Conservation (phyloP, 805 yeast genomes). For the Candida odintsovae region DNA sequence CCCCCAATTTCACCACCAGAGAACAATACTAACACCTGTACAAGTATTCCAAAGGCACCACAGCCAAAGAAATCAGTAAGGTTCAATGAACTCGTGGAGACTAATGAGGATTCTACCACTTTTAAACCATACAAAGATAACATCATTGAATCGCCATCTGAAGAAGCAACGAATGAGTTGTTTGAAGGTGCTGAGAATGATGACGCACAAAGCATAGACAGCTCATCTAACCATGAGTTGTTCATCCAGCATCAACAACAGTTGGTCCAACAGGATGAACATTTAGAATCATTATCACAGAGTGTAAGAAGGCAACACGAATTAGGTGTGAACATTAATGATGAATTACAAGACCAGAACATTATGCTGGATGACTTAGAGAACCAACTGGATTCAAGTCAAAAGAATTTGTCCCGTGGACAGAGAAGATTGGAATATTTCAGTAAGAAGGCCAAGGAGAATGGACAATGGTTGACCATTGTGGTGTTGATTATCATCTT, state of each 20-base stretch:
- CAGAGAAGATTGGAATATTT: conserved; percentile 33
- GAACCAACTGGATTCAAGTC: conserved; percentile 37
- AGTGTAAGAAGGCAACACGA: conserved; percentile 40
- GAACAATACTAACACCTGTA: neutral
- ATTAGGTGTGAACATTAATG: conserved; percentile 40
- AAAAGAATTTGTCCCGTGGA: conserved; percentile 36
- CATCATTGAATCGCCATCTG: conserved; percentile 8
- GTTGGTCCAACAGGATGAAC: conserved; percentile 39
- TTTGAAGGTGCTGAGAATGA: conserved; percentile 13
- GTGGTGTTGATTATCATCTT: conserved; percentile 37
- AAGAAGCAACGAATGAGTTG: conserved; percentile 10
- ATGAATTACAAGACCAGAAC: conserved; percentile 43
- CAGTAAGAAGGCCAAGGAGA: conserved; percentile 36
- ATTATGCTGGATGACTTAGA: conserved; percentile 46
- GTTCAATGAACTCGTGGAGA: conserved; percentile 22
- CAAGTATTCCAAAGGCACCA: conserved; percentile 1
- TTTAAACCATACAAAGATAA: conserved; percentile 20
- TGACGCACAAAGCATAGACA: conserved; percentile 10
- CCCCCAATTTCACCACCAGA: too few species aligned
- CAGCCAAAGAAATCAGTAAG: conserved; percentile 22
- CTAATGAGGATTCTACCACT: conserved; percentile 1
- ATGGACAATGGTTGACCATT: conserved; percentile 46
- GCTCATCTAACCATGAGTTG: conserved; percentile 29
- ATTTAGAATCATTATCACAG: conserved; percentile 33
- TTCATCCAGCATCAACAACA: conserved; percentile 43